Percentiles rank a stretch among this genome's conserved stretches.
phyloP scores from a whole-genome alignment of 805 yeast genomes.

The Metschnikowia drakensbergensis region DNA sequence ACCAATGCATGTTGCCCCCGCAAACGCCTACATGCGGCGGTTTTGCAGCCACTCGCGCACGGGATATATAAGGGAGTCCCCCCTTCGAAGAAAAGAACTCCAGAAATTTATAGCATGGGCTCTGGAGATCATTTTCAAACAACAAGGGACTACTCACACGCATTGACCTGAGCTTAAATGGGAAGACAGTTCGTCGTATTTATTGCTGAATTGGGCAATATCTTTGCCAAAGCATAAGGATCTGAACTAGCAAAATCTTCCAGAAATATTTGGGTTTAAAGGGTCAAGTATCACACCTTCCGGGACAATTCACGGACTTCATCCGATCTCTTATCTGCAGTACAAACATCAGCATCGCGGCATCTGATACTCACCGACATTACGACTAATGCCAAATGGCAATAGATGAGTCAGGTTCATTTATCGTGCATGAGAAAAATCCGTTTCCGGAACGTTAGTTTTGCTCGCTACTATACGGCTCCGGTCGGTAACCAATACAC shows the following conservation, averaged over 20 bases:
- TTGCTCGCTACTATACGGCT: conserved; percentile 6
- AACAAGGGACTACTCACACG: not conserved
- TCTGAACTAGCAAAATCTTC: too few species aligned
- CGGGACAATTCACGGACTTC: too few species aligned
- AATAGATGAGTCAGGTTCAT: not conserved
- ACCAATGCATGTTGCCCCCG: not conserved
- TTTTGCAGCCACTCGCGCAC: conserved; percentile 1
- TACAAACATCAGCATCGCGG: not conserved
- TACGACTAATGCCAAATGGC: not conserved
- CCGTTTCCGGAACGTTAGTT: not conserved
- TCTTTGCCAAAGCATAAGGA: too few species aligned
- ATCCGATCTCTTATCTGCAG: not conserved
- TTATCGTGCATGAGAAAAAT: not conserved
- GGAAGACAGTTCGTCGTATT: too few species aligned
- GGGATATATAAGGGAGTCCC: not conserved
- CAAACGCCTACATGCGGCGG: not conserved
- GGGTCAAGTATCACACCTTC: too few species aligned
- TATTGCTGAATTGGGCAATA: too few species aligned
- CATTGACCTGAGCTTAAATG: too few species aligned
- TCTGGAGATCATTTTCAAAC: not conserved
- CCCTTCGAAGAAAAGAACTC: not conserved
- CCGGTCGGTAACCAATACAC: conserved; percentile 35
- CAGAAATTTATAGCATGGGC: too few species aligned
- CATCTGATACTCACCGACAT: not conserved
- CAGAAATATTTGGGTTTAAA: too few species aligned